Evolutionary conservation across 768 basidiomycete species (phyloP).

Genomic region (Suillus clintonianus): DNA sequence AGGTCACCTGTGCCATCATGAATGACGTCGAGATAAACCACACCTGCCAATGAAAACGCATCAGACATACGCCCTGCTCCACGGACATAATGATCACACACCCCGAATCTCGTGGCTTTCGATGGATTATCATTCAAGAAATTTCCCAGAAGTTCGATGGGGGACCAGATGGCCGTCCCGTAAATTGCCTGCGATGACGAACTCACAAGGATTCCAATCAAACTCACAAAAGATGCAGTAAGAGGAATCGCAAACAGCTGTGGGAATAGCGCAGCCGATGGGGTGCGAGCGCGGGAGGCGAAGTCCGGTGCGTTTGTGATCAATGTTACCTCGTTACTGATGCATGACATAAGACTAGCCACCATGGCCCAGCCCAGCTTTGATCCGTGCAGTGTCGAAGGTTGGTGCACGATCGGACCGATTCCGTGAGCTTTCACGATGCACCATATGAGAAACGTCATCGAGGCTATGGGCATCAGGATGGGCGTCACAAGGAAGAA

Average conservation of each 20-base stretch:
- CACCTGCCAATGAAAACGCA: conserved; percentile 38
- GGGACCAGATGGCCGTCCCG: conserved; percentile 78
- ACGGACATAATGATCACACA: conserved; percentile 20
- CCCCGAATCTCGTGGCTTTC: conserved; percentile 67
- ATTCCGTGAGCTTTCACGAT: conserved; percentile 77
- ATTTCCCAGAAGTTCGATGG: conserved; percentile 66
- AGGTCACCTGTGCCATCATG: conserved; percentile 68
- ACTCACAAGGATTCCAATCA: conserved; percentile 81
- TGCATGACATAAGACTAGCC: conserved; percentile 70
- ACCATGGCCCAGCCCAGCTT: conserved; percentile 79
- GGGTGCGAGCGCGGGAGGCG: conserved; percentile 59
- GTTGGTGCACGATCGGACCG: conserved; percentile 71
- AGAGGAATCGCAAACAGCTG: conserved; percentile 74
- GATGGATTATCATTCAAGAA: conserved; percentile 69
- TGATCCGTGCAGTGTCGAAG: conserved; percentile 62
- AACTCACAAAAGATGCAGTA: conserved; percentile 71
- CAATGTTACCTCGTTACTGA: conserved; percentile 79
- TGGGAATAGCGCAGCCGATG: conserved; percentile 60
- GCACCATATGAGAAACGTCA: conserved; percentile 77
- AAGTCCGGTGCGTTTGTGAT: conserved; percentile 81
- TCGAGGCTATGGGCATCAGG: conserved; percentile 68
- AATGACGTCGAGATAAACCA: conserved; percentile 82
- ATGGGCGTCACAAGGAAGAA: conserved; percentile 80
- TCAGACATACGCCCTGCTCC: not conserved
- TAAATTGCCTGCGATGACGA: conserved; percentile 77